A percentile compares a stretch with the other conserved stretches of the same genome.
Conservation (phyloP, 1,284 basidiomycete species). For the Malassezia yamatoensis region DNA sequence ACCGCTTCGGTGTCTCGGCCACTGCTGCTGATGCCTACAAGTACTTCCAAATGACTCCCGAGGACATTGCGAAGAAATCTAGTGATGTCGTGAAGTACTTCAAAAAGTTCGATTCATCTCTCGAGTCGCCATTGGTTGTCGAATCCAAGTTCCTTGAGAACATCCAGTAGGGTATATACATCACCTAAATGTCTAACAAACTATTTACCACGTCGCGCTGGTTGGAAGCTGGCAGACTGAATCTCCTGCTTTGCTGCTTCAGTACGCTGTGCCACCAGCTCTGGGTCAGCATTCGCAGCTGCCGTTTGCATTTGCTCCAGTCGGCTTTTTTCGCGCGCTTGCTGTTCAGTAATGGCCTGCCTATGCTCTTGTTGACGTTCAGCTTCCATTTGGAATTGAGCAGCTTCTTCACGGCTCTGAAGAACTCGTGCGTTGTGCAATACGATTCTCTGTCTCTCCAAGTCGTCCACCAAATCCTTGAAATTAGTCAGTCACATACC, state of each 20-base stretch:
- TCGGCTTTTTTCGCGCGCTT: background rate
- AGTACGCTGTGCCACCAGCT: slow-evolving; percentile 1
- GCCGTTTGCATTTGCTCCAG: background rate
- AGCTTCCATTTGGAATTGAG: background rate
- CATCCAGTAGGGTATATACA: background rate
- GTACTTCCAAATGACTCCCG: slow-evolving; percentile 35
- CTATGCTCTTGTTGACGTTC: slow-evolving; percentile 7
- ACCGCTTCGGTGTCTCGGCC: slow-evolving; percentile 63
- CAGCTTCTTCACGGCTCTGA: slow-evolving; percentile 6
- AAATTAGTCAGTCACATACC: background rate
- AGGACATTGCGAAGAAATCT: slow-evolving; percentile 66
- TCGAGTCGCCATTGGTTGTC: slow-evolving; percentile 62
- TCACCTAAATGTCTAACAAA: background rate
- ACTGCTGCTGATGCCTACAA: slow-evolving; percentile 78
- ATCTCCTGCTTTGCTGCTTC: background rate
- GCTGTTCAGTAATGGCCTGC: slow-evolving; percentile 1
- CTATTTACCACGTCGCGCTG: slow-evolving; percentile 1
- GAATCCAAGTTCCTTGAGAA: slow-evolving; percentile 16
- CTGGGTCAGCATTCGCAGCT: background rate
- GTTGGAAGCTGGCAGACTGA: background rate
- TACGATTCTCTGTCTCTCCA: slow-evolving; percentile 14
- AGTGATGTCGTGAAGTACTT: slow-evolving; percentile 81
- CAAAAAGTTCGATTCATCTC: slow-evolving; percentile 63
- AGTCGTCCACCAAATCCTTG: slow-evolving; percentile 14
- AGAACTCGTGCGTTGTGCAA: slow-evolving; percentile 19